These are phyloP conservation scores for Suillus weaverae DNA, from an alignment of 768 basidiomycete genomes.

Conservation along the genomic window DNA sequence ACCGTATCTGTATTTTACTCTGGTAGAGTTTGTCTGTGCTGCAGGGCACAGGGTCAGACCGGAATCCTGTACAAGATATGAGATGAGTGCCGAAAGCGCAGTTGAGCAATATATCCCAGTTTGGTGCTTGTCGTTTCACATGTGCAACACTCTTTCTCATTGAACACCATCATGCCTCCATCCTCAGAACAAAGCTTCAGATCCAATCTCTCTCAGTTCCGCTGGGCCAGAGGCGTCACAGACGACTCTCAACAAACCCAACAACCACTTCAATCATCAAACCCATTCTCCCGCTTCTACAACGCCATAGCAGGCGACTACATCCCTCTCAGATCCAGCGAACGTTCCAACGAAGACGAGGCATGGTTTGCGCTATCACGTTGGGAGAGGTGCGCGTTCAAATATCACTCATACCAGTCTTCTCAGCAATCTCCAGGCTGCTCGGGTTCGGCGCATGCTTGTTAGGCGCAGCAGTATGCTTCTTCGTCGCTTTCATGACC, in stretches of 20 bases:
- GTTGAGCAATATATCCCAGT: background rate
- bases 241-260: conserved; percentile 64
- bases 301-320: conserved; percentile 83
- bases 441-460: conserved; percentile 90
- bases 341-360: conserved; percentile 90
- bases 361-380: conserved; percentile 90
- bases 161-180: conserved; percentile 15
- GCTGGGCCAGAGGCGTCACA: conserved; percentile 74
- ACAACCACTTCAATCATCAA: conserved; percentile 35
- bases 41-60: too few relatives aligned
- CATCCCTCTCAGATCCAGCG: conserved; percentile 80
- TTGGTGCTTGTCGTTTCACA: background rate
- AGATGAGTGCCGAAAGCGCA: background rate
- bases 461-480: conserved; percentile 89
- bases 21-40: too few relatives aligned
- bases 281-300: conserved; percentile 87
- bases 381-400: conserved; percentile 78
- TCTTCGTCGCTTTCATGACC: conserved; percentile 87
- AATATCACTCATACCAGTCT: background rate
- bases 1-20: too few relatives aligned
- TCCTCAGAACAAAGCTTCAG: conserved; percentile 68
- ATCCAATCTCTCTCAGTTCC: conserved; percentile 76
- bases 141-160: background rate
- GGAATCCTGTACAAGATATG: too few relatives aligned
- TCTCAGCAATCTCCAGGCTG: conserved; percentile 47